Evolutionary conservation across 148 eudicot genomes (phyloP), one percentile per base, ranked within the genome.

Genomic region (Cornus suecica): DNA sequence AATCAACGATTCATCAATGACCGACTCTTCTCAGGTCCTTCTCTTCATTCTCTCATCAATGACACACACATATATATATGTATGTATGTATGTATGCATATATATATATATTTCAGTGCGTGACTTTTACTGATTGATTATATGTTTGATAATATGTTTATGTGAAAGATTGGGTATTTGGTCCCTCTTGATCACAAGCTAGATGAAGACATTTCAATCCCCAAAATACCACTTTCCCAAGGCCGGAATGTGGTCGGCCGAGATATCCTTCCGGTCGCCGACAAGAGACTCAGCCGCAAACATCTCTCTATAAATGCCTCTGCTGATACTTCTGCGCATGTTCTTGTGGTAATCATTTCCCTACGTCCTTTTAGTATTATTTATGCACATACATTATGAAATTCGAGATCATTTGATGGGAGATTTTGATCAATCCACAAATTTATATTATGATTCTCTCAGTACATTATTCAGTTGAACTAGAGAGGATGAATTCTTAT

Each of bases 231-330:
- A 31, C 79, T 94, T 75, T 66, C 65, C 25, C 74, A 79, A 73
- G 97, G 97, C 68, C 71, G 80, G 20, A 94, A 87, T 74, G 70
- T 83, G 7, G 68, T 92, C 1, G 99, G 99, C 68, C 94, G 99
- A n/a, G 73, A 78, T 72, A 76, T 78, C 75, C 72, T 92, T 77
- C 80, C 85, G 20, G 58, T 83, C 63, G 28, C 80, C 60, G 97
- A 94, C 79, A 94, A 92, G 81, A 80, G 99, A 69, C 87, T 94
- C 62, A 94, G 99, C 88, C 94, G 99, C 73, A 88, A 86, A 78
- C 99, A 94, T 82, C 67, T 94, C 23, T 68, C 81, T 14, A 7
- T 94, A 18, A 86, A 71, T 56, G 80, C 86, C 74, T 82, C 79
- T 7, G 23, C 25, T 56, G 78, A 79, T 81, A 87, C 84, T 42